Conservation (phyloP, 1,284 basidiomycete genomes). For the Tylopilus sp. region DNA sequence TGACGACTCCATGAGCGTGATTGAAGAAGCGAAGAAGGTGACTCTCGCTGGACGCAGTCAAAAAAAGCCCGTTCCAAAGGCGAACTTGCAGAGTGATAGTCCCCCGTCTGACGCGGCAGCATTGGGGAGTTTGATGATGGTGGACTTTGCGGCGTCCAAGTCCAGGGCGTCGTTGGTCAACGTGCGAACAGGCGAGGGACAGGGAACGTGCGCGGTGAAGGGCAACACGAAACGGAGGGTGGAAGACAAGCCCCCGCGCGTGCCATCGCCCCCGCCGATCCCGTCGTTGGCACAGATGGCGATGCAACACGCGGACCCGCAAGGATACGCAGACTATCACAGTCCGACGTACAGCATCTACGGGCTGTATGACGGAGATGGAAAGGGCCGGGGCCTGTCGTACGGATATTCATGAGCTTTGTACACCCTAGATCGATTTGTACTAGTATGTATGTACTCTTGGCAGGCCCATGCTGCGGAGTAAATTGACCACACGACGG, state of each 20-base stretch:
- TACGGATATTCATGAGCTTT: constrained; percentile 24
- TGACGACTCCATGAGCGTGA: constrained; percentile 67
- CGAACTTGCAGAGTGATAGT: constrained; percentile 21
- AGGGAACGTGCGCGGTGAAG: constrained; percentile 12
- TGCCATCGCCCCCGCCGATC: constrained; percentile 72
- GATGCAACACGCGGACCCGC: constrained; percentile 57
- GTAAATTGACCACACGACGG: constrained; percentile 13
- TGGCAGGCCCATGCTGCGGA: constrained; percentile 31
- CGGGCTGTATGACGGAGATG: constrained; percentile 64
- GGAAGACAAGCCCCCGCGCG: constrained; percentile 67
- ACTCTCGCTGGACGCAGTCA: constrained; percentile 28
- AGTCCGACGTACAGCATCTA: constrained; percentile 82
- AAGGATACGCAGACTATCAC: constrained; percentile 62
- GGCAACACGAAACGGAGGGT: constrained; percentile 34
- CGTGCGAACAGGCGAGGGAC: constrained; percentile 30
- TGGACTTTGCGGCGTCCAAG: constrained; percentile 46
- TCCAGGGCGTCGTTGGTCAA: constrained; percentile 37
- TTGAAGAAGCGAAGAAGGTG: constrained; percentile 40
- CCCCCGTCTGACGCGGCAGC: constrained; percentile 45
- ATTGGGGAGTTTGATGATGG: constrained; percentile 60
- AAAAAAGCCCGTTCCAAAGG: constrained; percentile 37
- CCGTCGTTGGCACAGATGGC: constrained; percentile 77
- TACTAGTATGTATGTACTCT: constrained; percentile 15
- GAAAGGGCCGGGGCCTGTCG: constrained; percentile 50
- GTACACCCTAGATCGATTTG: constrained; percentile 30